Percentiles rank a stretch among this genome's conserved stretches.
Evolutionary conservation across 352 stramenopile species (phyloP).

Genomic region (Lagenidium giganteum): DNA sequence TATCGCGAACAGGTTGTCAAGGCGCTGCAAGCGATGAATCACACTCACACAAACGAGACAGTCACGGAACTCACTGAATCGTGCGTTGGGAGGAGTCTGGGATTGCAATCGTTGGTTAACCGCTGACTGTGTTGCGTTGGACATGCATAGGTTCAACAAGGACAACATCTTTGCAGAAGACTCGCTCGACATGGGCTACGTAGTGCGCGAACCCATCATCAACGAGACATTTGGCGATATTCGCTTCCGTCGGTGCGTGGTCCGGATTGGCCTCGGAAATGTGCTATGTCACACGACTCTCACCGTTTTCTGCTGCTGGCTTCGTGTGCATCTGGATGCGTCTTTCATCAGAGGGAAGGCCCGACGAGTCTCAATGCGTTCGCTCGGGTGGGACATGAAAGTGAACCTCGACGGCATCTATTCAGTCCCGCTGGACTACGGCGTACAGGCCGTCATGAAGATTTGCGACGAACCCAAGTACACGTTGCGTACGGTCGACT

Average conservation of each 20-base stretch:
- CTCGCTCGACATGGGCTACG: constrained; percentile 73
- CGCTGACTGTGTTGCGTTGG: neutral
- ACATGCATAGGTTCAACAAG: constrained; percentile 58
- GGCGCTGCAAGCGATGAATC: constrained; percentile 70
- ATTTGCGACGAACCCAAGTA: constrained; percentile 77
- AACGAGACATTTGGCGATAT: constrained; percentile 82
- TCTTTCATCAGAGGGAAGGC: constrained; percentile 70
- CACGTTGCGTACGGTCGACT: constrained; percentile 67
- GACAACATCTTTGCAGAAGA: constrained; percentile 69
- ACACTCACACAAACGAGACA: constrained; percentile 77
- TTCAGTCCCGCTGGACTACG: constrained; percentile 75
- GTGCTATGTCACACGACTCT: constrained; percentile 1
- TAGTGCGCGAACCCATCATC: constrained; percentile 78
- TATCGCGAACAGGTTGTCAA: constrained; percentile 73
- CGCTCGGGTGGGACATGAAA: constrained; percentile 80
- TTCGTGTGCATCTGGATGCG: neutral
- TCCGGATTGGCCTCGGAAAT: neutral
- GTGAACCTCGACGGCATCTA: constrained; percentile 79
- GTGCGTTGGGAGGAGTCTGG: no score
- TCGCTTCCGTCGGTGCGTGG: constrained; percentile 65
- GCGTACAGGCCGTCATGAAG: constrained; percentile 80
- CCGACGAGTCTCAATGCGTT: constrained; percentile 72
- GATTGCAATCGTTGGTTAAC: no score
- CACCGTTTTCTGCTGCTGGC: neutral
- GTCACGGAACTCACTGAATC: constrained; percentile 75